Evolutionary conservation across 1,284 basidiomycete species (phyloP), one percentile per base, ranked within the genome.

Genomic region (Porogramme epimiltina): DNA sequence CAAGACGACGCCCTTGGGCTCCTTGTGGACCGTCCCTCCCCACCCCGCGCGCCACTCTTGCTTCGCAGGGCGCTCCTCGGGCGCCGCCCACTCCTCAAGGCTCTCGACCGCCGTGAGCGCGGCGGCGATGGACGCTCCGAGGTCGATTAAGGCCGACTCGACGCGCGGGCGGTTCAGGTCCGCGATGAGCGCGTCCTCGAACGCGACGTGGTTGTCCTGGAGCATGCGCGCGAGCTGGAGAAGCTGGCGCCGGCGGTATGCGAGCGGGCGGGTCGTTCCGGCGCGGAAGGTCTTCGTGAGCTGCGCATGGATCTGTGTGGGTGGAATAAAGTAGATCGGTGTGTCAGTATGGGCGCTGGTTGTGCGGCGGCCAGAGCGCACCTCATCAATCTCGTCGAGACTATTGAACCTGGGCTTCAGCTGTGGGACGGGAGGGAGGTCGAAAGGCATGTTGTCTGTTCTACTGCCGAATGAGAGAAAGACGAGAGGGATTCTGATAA

Each of bases 161-260:
- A 73, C 66, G n/a, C 68, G 66, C 3, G 76, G 78, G 59, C 80
- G 80, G 42, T 77, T 80, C 15, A 88, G 70, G 65, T 89, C 87
- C 37, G 70, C 66, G 34, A 71, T 51, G 34, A 83, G 58, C 1
- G 84, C 77, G 25, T 76, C 73, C 54, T 75, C 66, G 59, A 87
- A 72, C 9, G 66, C 68, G 11, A 72, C 66, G 39, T 70, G 63
- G 66, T 89, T 85, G 58, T 89, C 85, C 52, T 83, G 73, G 45
- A 87, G 61, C 63, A 87, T 66, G 52, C 77, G 85, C 11, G 78
- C 79, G 37, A 89, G 72, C 66, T 84, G 81, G 59, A 83, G 78
- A 46, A 88, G 76, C 69, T 87, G 84, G 49, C 77, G 76, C 55
- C 81, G 76, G 36, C 86, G 73, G 66, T 82, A 88, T 36, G 71